Base-by-base conservation (phyloP, 768 basidiomycete genomes). In the Nidularia sp. region DNA sequence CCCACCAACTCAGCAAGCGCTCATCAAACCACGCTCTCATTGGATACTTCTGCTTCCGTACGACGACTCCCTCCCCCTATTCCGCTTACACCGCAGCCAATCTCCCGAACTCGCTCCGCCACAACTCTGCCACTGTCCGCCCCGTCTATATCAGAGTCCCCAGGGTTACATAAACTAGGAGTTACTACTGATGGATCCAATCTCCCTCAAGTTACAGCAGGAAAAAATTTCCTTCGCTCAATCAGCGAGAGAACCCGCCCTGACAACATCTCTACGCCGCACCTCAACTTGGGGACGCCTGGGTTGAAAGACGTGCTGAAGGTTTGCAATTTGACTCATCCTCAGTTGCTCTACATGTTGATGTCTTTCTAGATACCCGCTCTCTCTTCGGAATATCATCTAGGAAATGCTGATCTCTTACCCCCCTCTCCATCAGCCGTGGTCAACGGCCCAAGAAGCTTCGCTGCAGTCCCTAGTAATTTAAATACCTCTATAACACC, bases 261-360 rank as follows among this genome's bases (percentile, higher is more conserved):
- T 52, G 73, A 78, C 25, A 70, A 72, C 1, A 74, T 76, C 13
- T 54, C 57, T 41, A 50, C 49, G 61, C 35, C 22, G 10, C 39
- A 12, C 10, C 36, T 36, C 25, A 66, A 57, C 60, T 57, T 73
- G 35, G 70, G 72, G 25, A 66, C 83, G 0, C 84, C 85, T 1
- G 85, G 82, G 2, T 68, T 89, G 33, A 88, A 84, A 61, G 87
- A 90, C 60, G 84, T 86, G 13, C 66, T 89, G 29, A 89, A 88
- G 80, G 87, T 85, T 63, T 44, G 33, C 18, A 31, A 41, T 46
- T 29, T 4, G 25, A 29, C 25, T 41, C 12, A 9, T 51, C 45
- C 33, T 15, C 22, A 15, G n/a, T 53, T 33, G 39, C 51, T 29
- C 25, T 29, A 29, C 25, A 2, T 29, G 25, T 29, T 29, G 25